Conservation (phyloP, 2,329 filamentous ascomycete genomes). For the Thelonectria blattea region DNA sequence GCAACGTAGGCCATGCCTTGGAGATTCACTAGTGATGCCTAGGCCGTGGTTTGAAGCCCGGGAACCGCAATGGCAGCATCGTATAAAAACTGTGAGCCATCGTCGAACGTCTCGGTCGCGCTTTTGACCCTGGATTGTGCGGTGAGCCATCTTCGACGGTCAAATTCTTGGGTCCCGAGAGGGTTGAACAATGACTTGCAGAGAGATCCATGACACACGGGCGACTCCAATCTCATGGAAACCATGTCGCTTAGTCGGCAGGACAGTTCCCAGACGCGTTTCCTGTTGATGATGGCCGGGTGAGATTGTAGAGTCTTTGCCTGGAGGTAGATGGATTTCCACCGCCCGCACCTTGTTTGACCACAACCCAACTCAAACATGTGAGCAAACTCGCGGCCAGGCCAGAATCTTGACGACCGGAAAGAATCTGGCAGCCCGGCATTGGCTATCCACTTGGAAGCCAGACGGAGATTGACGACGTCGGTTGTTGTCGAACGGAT, state of each 20-base stretch:
- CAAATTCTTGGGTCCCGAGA: not conserved
- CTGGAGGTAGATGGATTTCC: not conserved
- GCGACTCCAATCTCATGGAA: slow-evolving; percentile 7
- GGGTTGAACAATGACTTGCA: slow-evolving; percentile 14
- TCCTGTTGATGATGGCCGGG: slow-evolving; percentile 11
- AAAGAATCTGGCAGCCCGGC: not conserved
- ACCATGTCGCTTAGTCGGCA: slow-evolving; percentile 9
- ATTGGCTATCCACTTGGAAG: not conserved
- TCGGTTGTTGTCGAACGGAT: not conserved
- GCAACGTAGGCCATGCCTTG: slow-evolving; percentile 6
- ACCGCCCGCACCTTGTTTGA: not conserved
- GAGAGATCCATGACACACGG: not conserved
- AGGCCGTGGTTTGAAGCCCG: not conserved
- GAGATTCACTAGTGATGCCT: slow-evolving; percentile 5
- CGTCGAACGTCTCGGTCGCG: not conserved
- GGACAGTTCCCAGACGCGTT: slow-evolving; percentile 9
- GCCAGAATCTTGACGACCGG: slow-evolving; percentile 7
- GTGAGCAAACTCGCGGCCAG: not conserved
- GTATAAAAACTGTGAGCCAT: slow-evolving; percentile 3
- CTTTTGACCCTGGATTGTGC: not conserved
- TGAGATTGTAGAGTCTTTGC: not conserved
- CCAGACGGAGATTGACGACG: slow-evolving; percentile 5
- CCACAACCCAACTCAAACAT: not conserved
- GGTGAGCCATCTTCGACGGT: slow-evolving; percentile 5
- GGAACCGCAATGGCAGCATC: not conserved